These are phyloP conservation scores for Solanum sitiens DNA, from an alignment of 257 asterid genomes.

Conservation along the genomic window DNA sequence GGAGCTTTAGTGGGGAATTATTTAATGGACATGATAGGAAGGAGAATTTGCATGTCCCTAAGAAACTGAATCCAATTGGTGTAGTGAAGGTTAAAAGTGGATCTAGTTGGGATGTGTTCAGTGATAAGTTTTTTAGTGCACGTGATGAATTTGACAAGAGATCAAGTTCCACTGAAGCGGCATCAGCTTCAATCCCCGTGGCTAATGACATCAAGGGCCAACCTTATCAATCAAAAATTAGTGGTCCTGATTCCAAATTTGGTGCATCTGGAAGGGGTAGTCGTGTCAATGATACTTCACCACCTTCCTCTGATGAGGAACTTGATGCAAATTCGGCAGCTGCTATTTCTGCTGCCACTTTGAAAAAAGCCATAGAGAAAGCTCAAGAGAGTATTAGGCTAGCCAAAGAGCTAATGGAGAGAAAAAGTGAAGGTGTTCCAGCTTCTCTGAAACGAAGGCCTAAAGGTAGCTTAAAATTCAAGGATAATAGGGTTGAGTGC, in stretches of 20 bases:
- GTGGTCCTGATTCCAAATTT: conserved; percentile 22
- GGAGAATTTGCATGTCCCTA: conserved; percentile 9
- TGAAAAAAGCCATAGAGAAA: conserved; percentile 74
- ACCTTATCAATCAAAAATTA: conserved; percentile 12
- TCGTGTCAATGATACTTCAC: conserved; percentile 16
- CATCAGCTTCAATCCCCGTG: conserved; percentile 21
- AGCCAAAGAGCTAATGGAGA: conserved; percentile 76
- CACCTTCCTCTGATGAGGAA: conserved; percentile 55
- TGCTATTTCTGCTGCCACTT: conserved; percentile 67
- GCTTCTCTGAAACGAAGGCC: conserved; percentile 25
- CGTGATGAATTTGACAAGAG: conserved; percentile 17
- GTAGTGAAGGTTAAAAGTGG: conserved; percentile 27
- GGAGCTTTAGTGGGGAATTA: conserved; percentile 53
- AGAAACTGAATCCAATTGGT: conserved; percentile 10
- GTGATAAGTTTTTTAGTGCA: conserved; percentile 13
- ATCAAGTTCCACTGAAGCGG: conserved; percentile 24
- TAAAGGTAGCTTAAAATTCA: conserved; percentile 19
- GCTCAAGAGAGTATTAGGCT: conserved; percentile 90
- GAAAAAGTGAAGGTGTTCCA: conserved; percentile 33
- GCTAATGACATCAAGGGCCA: conserved; percentile 23
- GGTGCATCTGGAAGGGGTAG: conserved; percentile 26
- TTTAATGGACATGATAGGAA: conserved; percentile 15
- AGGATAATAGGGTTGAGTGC: conserved; percentile 17
- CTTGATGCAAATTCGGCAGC: conserved; percentile 73
- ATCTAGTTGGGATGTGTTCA: conserved; percentile 26